Evolutionary conservation across 75 land plant genomes (phyloP), one percentile per base, ranked within the genome.

Genomic region (Cupressus sempervirens): DNA sequence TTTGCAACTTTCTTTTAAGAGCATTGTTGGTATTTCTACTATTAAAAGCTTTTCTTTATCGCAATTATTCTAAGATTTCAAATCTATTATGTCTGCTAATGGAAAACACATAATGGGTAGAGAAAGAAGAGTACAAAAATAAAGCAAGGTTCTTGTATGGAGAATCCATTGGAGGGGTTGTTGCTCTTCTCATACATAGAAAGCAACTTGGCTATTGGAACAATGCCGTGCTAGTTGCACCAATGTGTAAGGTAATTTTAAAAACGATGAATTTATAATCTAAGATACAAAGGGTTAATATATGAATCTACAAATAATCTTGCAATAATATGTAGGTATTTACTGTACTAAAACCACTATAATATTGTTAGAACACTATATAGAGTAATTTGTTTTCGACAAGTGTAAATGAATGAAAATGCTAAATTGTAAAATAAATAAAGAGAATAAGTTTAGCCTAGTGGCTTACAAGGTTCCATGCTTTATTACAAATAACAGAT

Each of bases 1-100:
- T 92, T 90, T 79, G 72, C 86, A 34, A 73, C 87, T 73, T 85
- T 86, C 84, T n/a, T 95, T 92, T 85, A 81, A 76, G 2, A 86
- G 18, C 23, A 84, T 93, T 41, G 86, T 84, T 56, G 94, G 96
- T 94, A 20, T 76, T 38, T 40, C 34, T 41, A 76, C 41, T 76
- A 38, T 1, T 1, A 41, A 76, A 20, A 23, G 4, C 43, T 6
- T 76, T 36, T 4, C 41, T 38, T 1, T 76, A 6, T 16, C 13
- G 15, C 20, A 5, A 18, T 4, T 4, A 12, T 14, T 36, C 6
- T 7, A 14, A 36, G 77, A 79, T 79, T 79, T 18, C 23, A 16
- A 23, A 54, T 79, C 16, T 34, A 7, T 3, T 34, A 7, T 3
- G 6, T 18, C 20, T 30, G 36, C 34, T 38, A 7, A 79, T 79